Evolutionary conservation across 805 yeast species (phyloP).

Genomic region (Kockiozyma suomiensis): DNA sequence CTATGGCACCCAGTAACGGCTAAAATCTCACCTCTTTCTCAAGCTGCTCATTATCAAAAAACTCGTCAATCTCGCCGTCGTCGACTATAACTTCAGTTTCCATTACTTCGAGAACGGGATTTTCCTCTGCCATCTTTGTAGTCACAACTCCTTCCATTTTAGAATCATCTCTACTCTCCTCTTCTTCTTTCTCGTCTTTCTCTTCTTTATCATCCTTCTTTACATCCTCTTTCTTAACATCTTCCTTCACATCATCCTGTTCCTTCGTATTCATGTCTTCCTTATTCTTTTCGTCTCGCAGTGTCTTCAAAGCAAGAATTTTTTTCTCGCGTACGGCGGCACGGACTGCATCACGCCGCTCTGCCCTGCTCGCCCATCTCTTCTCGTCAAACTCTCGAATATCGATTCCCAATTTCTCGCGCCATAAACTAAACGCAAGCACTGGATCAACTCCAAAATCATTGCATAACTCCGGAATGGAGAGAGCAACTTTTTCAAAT

Average conservation of each 20-base stretch:
- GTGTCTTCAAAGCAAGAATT: neutral
- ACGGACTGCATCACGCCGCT: conserved; percentile 7
- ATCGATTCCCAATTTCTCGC: conserved; percentile 46
- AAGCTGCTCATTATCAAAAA: neutral
- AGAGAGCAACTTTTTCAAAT: conserved; percentile 20
- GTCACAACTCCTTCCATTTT: conserved; percentile 37
- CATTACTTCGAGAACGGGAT: conserved; percentile 42
- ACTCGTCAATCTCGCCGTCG: conserved; percentile 56
- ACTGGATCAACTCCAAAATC: conserved; percentile 43
- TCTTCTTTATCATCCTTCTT: neutral
- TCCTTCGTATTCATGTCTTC: conserved; percentile 5
- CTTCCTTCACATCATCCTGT: neutral
- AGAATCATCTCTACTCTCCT: neutral
- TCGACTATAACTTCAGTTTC: conserved; percentile 69
- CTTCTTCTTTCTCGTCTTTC: neutral
- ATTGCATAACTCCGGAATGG: conserved; percentile 35
- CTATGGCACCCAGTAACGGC: neutral
- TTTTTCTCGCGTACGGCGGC: conserved; percentile 29
- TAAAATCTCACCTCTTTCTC: conserved; percentile 4
- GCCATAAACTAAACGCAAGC: conserved; percentile 82
- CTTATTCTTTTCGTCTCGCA: neutral
- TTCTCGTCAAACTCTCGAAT: conserved; percentile 36
- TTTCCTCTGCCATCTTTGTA: no score
- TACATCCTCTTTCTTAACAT: no score
- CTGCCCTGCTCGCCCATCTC: conserved; percentile 9